A percentile compares a stretch with the other conserved stretches of the same genome.
These are phyloP conservation scores for Russula brevipes DNA, from an alignment of 768 basidiomycete genomes.

Conservation along the genomic window DNA sequence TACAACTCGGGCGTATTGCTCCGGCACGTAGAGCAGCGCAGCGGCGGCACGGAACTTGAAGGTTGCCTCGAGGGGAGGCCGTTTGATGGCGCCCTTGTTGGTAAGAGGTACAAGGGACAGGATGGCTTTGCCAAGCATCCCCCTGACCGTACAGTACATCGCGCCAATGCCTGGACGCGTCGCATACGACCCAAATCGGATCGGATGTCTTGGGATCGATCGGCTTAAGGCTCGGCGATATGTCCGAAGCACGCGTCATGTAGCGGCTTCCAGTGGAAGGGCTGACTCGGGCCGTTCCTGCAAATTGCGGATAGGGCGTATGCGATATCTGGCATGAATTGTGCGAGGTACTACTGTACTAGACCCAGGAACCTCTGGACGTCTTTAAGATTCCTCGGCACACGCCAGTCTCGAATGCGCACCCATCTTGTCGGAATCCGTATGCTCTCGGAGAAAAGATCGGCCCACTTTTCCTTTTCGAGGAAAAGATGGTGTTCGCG, in stretches of 20 bases:
- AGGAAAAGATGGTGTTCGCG: not conserved
- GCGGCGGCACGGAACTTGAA: no score
- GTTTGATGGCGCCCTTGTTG: no score
- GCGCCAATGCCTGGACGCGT: not conserved
- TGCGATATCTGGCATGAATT: not conserved
- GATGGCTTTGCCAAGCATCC: not conserved
- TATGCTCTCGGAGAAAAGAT: not conserved
- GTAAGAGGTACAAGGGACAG: no score
- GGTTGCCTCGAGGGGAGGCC: not conserved
- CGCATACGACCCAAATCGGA: not conserved
- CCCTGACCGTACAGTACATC: constrained; percentile 1
- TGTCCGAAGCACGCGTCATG: not conserved
- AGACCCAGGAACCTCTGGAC: not conserved
- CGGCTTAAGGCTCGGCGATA: not conserved
- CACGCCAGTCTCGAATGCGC: not conserved
- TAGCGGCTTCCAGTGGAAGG: not conserved
- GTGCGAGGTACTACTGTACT: not conserved
- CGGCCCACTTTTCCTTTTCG: not conserved
- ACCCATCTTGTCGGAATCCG: not conserved
- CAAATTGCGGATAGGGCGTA: not conserved
- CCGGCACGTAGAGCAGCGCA: no score
- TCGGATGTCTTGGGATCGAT: not conserved
- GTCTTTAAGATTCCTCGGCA: not conserved
- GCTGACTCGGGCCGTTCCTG: not conserved
- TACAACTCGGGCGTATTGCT: no score